phyloP scores from a whole-genome alignment of 228 moss, liverwort and hornwort species.

The Sphagnum fallax region DNA sequence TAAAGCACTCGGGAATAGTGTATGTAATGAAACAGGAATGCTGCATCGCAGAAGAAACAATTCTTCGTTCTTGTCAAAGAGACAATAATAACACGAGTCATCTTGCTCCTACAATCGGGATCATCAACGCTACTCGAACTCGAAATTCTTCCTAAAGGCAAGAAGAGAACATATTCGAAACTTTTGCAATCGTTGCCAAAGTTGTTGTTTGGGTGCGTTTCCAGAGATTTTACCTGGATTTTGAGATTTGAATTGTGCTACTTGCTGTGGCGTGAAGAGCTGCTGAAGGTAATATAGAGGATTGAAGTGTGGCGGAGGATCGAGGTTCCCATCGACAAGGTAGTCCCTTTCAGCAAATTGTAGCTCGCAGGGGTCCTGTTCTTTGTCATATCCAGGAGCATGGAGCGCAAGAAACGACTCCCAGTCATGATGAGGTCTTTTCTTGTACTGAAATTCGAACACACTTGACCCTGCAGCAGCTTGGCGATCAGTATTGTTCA shows the following conservation, averaged over 20 bases:
- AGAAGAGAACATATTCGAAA: neutral
- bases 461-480: constrained; percentile 23
- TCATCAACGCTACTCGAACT: neutral
- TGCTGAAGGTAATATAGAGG: constrained; percentile 73
- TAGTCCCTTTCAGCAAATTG: constrained; percentile 23
- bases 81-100: no score
- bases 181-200: neutral
- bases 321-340: constrained; percentile 18
- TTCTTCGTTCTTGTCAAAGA: neutral
- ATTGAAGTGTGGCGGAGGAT: constrained; percentile 49
- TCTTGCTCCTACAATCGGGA: no score
- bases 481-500: constrained; percentile 8
- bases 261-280: constrained; percentile 57
- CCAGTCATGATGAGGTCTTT: constrained; percentile 44
- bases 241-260: constrained; percentile 59
- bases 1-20: constrained; percentile 72
- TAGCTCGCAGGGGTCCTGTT: constrained; percentile 14
- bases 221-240: constrained; percentile 62
- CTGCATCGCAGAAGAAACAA: constrained; percentile 34
- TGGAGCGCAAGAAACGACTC: constrained; percentile 29
- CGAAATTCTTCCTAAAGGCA: neutral
- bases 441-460: constrained; percentile 47
- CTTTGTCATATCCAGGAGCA: constrained; percentile 21
- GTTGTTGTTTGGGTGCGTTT: neutral
- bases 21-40: constrained; percentile 74